Percentiles rank a stretch among this genome's conserved stretches.
Evolutionary conservation across 768 basidiomycete species (phyloP).

Genomic region (Trametes cubensis): DNA sequence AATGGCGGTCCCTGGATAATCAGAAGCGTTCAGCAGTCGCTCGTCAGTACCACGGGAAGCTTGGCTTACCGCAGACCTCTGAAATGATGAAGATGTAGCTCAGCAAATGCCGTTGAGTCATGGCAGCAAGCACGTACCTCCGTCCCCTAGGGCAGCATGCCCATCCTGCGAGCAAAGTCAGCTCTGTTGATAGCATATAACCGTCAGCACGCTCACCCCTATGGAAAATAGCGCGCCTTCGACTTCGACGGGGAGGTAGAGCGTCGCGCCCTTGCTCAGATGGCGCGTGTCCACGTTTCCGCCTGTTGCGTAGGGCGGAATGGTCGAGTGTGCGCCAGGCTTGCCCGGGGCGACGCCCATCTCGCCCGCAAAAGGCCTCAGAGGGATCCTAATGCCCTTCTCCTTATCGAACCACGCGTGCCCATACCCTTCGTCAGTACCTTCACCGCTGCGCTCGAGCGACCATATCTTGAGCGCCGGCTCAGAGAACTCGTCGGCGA

Average conservation of each 20-base stretch:
- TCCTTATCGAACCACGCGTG: constrained; percentile 56
- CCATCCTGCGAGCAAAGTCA: constrained; percentile 48
- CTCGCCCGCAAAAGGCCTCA: constrained; percentile 63
- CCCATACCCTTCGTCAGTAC: constrained; percentile 29
- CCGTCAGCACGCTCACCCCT: constrained; percentile 44
- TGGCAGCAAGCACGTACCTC: constrained; percentile 45
- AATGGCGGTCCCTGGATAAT: constrained; percentile 55
- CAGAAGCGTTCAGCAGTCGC: background rate
- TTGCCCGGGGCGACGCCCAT: constrained; percentile 61
- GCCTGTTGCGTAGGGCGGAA: constrained; percentile 63
- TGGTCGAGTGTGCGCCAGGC: constrained; percentile 57
- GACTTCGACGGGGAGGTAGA: constrained; percentile 61
- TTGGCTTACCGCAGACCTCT: constrained; percentile 62
- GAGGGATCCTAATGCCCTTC: constrained; percentile 50
- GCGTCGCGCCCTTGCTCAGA: constrained; percentile 53
- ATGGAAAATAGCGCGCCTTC: constrained; percentile 64
- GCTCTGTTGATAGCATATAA: background rate
- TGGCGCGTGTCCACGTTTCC: constrained; percentile 67
- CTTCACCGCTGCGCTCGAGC: constrained; percentile 34
- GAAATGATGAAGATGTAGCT: background rate
- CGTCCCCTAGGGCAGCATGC: constrained; percentile 68
- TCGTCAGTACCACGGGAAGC: background rate
- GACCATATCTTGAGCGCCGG: constrained; percentile 59
- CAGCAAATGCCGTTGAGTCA: background rate
- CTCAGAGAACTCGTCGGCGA: constrained; percentile 56